These are phyloP conservation scores for Suillus alpinus DNA, from an alignment of 768 basidiomycete species.

Conservation along the genomic window DNA sequence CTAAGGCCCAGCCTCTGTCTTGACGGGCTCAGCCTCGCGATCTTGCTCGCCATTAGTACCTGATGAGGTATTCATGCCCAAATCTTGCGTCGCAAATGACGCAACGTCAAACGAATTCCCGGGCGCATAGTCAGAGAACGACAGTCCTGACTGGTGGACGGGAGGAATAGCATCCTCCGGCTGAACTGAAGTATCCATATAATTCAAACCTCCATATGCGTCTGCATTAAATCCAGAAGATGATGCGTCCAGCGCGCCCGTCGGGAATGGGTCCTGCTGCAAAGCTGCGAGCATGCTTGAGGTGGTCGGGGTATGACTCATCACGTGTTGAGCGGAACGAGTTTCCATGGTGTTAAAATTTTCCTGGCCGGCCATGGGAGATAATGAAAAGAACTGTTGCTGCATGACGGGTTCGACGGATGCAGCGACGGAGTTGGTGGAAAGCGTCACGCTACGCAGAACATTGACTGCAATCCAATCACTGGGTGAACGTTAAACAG, in stretches of 20 bases:
- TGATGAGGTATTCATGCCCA: slow-evolving; percentile 52
- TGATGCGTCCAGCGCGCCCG: slow-evolving; percentile 63
- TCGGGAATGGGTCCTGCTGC: slow-evolving; percentile 70
- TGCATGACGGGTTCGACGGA: slow-evolving; percentile 92
- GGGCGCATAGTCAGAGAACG: slow-evolving; percentile 69
- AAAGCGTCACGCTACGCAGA: slow-evolving; percentile 79
- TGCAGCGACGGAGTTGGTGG: slow-evolving; percentile 88
- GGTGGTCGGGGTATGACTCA: slow-evolving; percentile 82
- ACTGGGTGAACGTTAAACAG: slow-evolving; percentile 38
- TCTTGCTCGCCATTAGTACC: slow-evolving; percentile 60
- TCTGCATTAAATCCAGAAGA: slow-evolving; percentile 63
- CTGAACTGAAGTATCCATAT: slow-evolving; percentile 68
- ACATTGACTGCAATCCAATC: slow-evolving; percentile 94
- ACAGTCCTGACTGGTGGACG: slow-evolving; percentile 60
- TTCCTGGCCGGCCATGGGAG: slow-evolving; percentile 89
- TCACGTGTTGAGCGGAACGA: slow-evolving; percentile 52
- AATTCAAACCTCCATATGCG: slow-evolving; percentile 66
- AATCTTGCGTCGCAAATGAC: slow-evolving; percentile 63
- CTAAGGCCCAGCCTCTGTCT: slow-evolving; percentile 54
- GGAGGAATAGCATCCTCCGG: slow-evolving; percentile 63
- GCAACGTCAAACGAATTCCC: slow-evolving; percentile 68
- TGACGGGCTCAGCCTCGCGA: slow-evolving; percentile 60
- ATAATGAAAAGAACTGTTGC: slow-evolving; percentile 82
- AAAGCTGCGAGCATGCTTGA: slow-evolving; percentile 89
- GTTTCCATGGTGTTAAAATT: slow-evolving; percentile 66